phyloP scores from a whole-genome alignment of 2,329 filamentous ascomycete species.

The Botrytis medusae region DNA sequence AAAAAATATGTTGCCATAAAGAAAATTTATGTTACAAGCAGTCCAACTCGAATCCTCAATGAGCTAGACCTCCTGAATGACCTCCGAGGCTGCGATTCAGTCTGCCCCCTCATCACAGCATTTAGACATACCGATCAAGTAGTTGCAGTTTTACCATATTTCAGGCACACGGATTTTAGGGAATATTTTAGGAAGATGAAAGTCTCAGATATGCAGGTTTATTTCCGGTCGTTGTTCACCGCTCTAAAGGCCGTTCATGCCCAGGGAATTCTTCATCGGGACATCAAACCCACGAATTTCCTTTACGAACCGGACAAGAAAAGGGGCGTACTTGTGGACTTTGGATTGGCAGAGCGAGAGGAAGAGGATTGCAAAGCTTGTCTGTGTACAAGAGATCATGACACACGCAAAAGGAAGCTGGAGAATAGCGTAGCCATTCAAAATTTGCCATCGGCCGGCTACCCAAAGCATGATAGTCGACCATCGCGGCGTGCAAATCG shows the following conservation, averaged over 20 bases:
- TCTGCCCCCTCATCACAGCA: constrained; percentile 96
- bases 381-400: constrained; percentile 58
- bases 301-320: constrained; percentile 80
- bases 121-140: constrained; percentile 94
- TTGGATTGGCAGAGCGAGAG: constrained; percentile 88
- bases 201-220: constrained; percentile 81
- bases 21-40: constrained; percentile 99
- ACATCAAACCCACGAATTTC: constrained; percentile 98
- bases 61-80: constrained; percentile 92
- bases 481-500: constrained; percentile 89
- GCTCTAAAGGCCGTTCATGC: constrained; percentile 82
- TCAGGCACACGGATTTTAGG: constrained; percentile 91
- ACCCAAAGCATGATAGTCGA: constrained; percentile 86
- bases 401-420: constrained; percentile 59
- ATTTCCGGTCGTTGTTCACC: constrained; percentile 84
- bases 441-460: constrained; percentile 59
- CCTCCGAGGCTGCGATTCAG: constrained; percentile 75
- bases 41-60: constrained; percentile 88
- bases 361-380: constrained; percentile 77
- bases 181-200: constrained; percentile 92
- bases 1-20: constrained; percentile 92
- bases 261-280: constrained; percentile 83
- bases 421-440: constrained; percentile 59
- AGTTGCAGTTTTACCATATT: constrained; percentile 91
- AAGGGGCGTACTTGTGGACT: constrained; percentile 94